These are phyloP conservation scores for Cryptococcus deneoformans DNA, from an alignment of 1,284 basidiomycete species.

Conservation along the genomic window DNA sequence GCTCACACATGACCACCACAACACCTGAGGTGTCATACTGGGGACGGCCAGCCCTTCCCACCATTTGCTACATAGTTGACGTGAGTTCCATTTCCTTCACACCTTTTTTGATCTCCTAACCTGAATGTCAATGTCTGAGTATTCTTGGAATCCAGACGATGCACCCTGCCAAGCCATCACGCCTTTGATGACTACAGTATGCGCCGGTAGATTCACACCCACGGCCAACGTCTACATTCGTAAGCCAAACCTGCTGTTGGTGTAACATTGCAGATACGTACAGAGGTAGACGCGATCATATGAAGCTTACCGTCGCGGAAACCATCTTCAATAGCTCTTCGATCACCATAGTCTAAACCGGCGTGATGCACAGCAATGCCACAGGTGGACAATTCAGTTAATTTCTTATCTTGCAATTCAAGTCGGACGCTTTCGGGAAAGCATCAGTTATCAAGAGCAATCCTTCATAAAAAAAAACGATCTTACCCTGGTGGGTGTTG, in stretches of 20 bases:
- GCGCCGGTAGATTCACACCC: conserved; percentile 55
- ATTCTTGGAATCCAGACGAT: conserved; percentile 37
- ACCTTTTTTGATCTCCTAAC: conserved; percentile 19
- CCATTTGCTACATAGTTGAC: conserved; percentile 41
- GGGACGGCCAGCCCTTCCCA: conserved; percentile 72
- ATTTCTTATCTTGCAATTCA: conserved; percentile 29
- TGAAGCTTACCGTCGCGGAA: conserved; percentile 49
- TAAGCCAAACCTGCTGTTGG: no score
- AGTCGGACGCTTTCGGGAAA: conserved; percentile 5
- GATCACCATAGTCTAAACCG: conserved; percentile 51
- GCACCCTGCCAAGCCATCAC: conserved; percentile 41
- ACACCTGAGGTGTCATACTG: conserved; percentile 66
- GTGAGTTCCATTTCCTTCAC: background rate
- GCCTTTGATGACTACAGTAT: conserved; percentile 50
- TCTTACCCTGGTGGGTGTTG: conserved; percentile 52
- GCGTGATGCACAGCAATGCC: conserved; percentile 57
- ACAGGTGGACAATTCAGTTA: conserved; percentile 25
- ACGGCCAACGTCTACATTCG: conserved; percentile 51
- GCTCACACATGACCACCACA: conserved; percentile 41
- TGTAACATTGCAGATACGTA: conserved; percentile 14
- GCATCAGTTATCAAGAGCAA: background rate
- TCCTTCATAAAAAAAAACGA: background rate
- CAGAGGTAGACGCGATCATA: conserved; percentile 49
- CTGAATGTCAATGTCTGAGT: conserved; percentile 49
- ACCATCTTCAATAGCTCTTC: conserved; percentile 50